phyloP scores from a whole-genome alignment of 495 filamentous ascomycete genomes.

The Recurvomyces mirabilis region DNA sequence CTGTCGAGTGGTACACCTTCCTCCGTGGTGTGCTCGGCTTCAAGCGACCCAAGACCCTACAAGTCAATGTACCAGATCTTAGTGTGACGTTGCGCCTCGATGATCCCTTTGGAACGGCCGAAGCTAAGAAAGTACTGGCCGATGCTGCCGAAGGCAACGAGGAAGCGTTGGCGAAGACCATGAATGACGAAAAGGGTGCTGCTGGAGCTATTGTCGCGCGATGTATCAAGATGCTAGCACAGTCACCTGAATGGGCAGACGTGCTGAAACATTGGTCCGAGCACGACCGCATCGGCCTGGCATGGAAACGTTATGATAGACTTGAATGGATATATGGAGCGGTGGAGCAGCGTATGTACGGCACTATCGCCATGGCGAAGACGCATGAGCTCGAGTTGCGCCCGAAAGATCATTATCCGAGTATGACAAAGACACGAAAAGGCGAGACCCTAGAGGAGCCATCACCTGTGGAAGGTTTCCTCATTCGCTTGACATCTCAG shows the following conservation, averaged over 20 bases:
- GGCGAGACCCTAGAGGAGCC: conserved; percentile 45
- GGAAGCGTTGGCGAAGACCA: conserved; percentile 36
- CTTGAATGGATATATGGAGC: conserved; percentile 63
- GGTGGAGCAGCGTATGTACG: conserved; percentile 65
- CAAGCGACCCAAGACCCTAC: conserved; percentile 45
- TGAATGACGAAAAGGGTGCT: conserved; percentile 42
- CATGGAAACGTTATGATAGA: conserved; percentile 67
- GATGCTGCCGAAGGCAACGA: conserved; percentile 35
- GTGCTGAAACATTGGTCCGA: conserved; percentile 50
- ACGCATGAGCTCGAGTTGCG: conserved; percentile 66
- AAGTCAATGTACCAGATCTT: conserved; percentile 57
- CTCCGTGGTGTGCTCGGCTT: conserved; percentile 51
- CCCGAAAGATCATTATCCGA: conserved; percentile 59
- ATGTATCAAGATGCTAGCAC: conserved; percentile 50
- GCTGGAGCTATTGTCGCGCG: conserved; percentile 45
- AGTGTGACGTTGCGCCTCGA: conserved; percentile 51
- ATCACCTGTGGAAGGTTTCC: conserved; percentile 57
- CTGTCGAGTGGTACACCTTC: conserved; percentile 70
- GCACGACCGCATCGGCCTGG: conserved; percentile 55
- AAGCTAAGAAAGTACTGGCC: conserved; percentile 33
- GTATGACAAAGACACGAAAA: conserved; percentile 34
- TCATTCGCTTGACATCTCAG: conserved; percentile 58
- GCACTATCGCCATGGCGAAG: conserved; percentile 58
- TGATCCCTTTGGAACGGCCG: conserved; percentile 50
- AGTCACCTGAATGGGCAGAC: conserved; percentile 50